phyloP scores from a whole-genome alignment of 495 filamentous ascomycete species.

The Aspergillus avenaceus region DNA sequence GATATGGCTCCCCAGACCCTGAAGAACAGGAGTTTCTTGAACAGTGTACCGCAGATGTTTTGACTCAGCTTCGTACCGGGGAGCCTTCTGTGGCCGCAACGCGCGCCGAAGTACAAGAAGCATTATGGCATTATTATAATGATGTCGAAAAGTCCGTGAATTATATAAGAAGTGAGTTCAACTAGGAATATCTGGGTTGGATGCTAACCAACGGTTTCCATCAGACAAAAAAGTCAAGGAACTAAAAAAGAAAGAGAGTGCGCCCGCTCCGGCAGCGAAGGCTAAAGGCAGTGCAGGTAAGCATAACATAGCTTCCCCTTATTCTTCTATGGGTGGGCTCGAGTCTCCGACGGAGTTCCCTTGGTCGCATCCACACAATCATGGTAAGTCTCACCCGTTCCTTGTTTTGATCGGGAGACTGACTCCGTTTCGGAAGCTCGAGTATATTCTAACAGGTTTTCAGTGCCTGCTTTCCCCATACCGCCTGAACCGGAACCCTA shows the following conservation, averaged over 20 bases:
- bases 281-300: constrained; percentile 45
- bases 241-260: constrained; percentile 31
- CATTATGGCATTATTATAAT: constrained; percentile 94
- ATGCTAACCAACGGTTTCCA: constrained; percentile 4
- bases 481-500: constrained; percentile 11
- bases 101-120: constrained; percentile 72
- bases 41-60: constrained; percentile 35
- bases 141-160: constrained; percentile 79
- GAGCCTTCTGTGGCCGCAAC: constrained; percentile 37
- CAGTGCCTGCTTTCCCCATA: constrained; percentile 36
- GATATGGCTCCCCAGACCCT: constrained; percentile 40
- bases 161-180: constrained; percentile 63
- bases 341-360: constrained; percentile 10
- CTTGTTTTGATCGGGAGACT: constrained; percentile 25
- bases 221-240: constrained; percentile 43
- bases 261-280: constrained; percentile 33
- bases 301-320: constrained; percentile 16
- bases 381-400: constrained; percentile 13
- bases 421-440: constrained; percentile 31
- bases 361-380: constrained; percentile 3
- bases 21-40: constrained; percentile 41
- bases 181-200: constrained; percentile 24
- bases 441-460: constrained; percentile 42
- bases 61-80: constrained; percentile 35
- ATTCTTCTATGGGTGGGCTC: constrained; percentile 36